Conservation (phyloP, 306 rosid genomes). For the Quercus mongolica region DNA sequence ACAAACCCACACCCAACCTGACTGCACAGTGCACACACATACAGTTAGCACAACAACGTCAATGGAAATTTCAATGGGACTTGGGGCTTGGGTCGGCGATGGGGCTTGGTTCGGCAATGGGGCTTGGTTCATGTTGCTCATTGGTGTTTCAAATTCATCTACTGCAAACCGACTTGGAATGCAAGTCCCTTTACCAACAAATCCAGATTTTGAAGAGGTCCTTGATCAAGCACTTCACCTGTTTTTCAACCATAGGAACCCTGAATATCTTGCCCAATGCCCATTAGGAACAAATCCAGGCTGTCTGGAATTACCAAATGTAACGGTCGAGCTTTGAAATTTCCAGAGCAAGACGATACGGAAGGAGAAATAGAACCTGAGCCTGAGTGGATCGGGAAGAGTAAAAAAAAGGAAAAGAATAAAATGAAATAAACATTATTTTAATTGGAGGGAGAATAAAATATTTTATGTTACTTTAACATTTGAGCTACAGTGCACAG, state of each 20-base stretch:
- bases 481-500: too few relatives aligned
- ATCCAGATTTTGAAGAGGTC: constrained; percentile 40
- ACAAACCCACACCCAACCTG: too few relatives aligned
- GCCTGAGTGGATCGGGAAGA: background rate
- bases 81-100: too few relatives aligned
- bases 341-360: constrained; percentile 22
- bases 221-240: constrained; percentile 36
- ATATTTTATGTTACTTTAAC: too few relatives aligned
- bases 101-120: constrained; percentile 4
- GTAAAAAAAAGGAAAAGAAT: too few relatives aligned
- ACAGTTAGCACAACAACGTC: too few relatives aligned
- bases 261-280: constrained; percentile 20
- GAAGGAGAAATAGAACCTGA: constrained; percentile 32
- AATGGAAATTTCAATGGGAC: too few relatives aligned
- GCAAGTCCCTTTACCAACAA: constrained; percentile 42
- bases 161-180: constrained; percentile 52
- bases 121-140: constrained; percentile 33
- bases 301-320: constrained; percentile 36
- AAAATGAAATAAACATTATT: too few relatives aligned
- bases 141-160: constrained; percentile 43
- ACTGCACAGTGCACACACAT: too few relatives aligned
- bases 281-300: constrained; percentile 18
- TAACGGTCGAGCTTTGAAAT: constrained; percentile 28
- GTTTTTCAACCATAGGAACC: constrained; percentile 28
- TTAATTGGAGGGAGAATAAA: too few relatives aligned